These are phyloP conservation scores for Lipomyces starkeyi DNA, from an alignment of 805 yeast genomes.

Conservation along the genomic window DNA sequence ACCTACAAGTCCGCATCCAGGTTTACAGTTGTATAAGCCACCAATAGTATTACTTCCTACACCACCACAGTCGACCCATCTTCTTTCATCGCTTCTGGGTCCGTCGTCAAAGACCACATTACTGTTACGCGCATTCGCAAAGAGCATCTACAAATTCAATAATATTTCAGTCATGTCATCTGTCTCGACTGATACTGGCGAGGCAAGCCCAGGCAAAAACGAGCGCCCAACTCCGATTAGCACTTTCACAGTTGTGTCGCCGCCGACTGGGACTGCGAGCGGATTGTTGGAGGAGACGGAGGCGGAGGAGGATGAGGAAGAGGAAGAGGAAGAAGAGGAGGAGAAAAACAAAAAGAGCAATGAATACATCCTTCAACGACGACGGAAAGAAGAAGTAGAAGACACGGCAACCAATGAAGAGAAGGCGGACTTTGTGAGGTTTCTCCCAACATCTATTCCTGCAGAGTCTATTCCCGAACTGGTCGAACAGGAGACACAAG, in stretches of 20 bases:
- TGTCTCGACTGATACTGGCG: slow-evolving; percentile 1
- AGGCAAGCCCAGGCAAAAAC: neutral
- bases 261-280: slow-evolving; percentile 4
- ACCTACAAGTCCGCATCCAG: slow-evolving; percentile 1
- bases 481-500: neutral
- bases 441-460: neutral
- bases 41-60: slow-evolving; percentile 27
- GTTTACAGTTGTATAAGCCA: slow-evolving; percentile 33
- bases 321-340: neutral
- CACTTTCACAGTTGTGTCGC: slow-evolving; percentile 16
- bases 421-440: neutral
- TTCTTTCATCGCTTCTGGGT: slow-evolving; percentile 32
- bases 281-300: neutral
- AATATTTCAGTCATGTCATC: slow-evolving; percentile 19
- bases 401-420: neutral
- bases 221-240: slow-evolving; percentile 13
- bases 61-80: slow-evolving; percentile 31
- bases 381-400: neutral
- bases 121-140: slow-evolving; percentile 34
- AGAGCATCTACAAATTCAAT: slow-evolving; percentile 33
- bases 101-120: slow-evolving; percentile 35
- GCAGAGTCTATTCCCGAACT: neutral
- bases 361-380: neutral
- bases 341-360: neutral
- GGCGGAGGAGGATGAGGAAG: neutral